Evolutionary conservation across 2,329 filamentous ascomycete genomes (phyloP), one percentile per base, ranked within the genome.

Genomic region (Arthrobotrys musiformis): DNA sequence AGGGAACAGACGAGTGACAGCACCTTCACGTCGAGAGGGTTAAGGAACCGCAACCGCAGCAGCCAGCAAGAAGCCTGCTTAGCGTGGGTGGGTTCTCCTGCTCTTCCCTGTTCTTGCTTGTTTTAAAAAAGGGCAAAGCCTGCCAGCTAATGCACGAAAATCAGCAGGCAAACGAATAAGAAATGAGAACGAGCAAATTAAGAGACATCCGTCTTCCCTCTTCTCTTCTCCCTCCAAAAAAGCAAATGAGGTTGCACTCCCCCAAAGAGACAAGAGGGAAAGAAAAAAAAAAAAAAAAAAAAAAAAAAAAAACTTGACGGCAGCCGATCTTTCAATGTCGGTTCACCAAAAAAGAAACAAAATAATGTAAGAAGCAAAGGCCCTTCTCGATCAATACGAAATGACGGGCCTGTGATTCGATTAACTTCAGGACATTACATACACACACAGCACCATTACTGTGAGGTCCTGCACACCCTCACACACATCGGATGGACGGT

Each of bases 81-180:
- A 70, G 73, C 73, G 67, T 66, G 66, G 54, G 58, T 60, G 58
- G 68, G 68, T 72, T 56, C 58, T 70, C 67, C 61, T 60, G 37
- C 72, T 60, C 37, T 76, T 76, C 73, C 73, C 73, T 77, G 73
- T 77, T 77, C 73, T 77, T 77, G 73, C 73, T 60, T 77, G 73
- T 77, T 70, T 77, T 70, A 70, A 77, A 76, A 42, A 77, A 70
- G 73, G 73, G 66, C 73, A 77, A 77, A 70, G 73, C 73, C 73
- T 77, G 73, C 73, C 70, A 66, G 73, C 73, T 77, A 70, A 70
- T 77, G 73, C 73, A 77, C 66, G 66, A 70, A 70, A 77, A 77
- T 77, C 73, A 77, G 73, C 73, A 77, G 73, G 73, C 73, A 77
- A 77, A 77, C 73, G 73, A 77, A 77, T 77, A 77, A 77, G 73